phyloP scores from a whole-genome alignment of 345 rosid species.

The Citrus reticulata region DNA sequence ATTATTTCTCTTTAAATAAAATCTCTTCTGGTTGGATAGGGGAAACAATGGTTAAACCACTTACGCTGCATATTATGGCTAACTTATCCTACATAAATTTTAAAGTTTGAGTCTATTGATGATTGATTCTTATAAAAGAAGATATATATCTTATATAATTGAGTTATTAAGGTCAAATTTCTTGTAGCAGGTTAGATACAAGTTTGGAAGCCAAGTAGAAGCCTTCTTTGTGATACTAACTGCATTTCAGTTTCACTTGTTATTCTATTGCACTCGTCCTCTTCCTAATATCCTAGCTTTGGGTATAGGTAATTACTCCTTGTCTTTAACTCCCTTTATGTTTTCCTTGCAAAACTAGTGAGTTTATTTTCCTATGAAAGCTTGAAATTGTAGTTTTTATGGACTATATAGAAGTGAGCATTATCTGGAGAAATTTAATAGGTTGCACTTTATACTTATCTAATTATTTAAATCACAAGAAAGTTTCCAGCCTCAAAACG shows the following conservation, averaged over 20 bases:
- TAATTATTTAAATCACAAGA: background rate
- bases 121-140: background rate
- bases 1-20: background rate
- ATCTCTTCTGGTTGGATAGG: background rate
- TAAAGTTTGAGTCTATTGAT: background rate
- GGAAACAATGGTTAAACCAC: background rate
- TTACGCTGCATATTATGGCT: background rate
- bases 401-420: background rate
- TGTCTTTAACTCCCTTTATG: conserved; percentile 8
- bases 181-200: conserved; percentile 57
- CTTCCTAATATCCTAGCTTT: conserved; percentile 87
- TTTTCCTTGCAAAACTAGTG: conserved; percentile 1
- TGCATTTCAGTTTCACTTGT: conserved; percentile 82
- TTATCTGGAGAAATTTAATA: background rate
- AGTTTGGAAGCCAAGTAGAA: conserved; percentile 91
- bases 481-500: background rate
- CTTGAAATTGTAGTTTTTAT: background rate
- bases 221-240: conserved; percentile 84
- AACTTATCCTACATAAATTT: background rate
- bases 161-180: conserved; percentile 10
- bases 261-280: conserved; percentile 90
- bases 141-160: background rate
- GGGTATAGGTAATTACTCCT: conserved; percentile 64
- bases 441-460: background rate
- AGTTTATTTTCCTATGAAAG: background rate